phyloP scores from a whole-genome alignment of 306 rosid genomes.

The Trifolium fragiferum region DNA sequence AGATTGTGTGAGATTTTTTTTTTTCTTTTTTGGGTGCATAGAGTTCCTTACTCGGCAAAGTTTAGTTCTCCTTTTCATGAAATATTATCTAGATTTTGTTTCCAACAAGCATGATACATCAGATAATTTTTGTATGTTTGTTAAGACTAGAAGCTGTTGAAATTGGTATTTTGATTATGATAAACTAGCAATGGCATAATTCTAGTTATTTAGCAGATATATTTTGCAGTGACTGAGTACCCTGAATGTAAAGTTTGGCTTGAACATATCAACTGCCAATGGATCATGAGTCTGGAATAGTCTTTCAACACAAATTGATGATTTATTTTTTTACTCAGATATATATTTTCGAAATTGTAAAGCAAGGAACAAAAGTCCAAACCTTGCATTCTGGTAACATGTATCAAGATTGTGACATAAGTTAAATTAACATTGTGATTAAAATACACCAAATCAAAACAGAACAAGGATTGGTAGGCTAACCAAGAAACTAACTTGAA shows the following conservation, averaged over 20 bases:
- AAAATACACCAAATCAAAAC: no score
- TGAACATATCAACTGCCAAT: not conserved
- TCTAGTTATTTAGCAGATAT: not conserved
- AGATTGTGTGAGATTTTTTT: slow-evolving; percentile 7
- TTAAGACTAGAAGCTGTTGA: not conserved
- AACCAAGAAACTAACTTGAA: no score
- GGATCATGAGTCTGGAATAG: not conserved
- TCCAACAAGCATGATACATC: not conserved
- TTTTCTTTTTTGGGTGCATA: not conserved
- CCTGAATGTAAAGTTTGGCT: not conserved
- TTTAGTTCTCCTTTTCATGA: not conserved
- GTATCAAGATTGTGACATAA: no score
- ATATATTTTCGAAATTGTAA: no score
- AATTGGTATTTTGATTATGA: not conserved
- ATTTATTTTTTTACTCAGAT: no score
- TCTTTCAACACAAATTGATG: no score
- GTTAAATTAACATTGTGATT: no score
- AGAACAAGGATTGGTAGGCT: no score
- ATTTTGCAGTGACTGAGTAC: not conserved
- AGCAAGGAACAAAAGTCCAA: no score
- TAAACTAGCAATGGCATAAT: not conserved
- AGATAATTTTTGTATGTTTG: not conserved
- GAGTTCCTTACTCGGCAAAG: not conserved
- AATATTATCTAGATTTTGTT: not conserved
- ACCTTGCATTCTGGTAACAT: no score